Base-by-base conservation (phyloP, 345 rosid genomes). In the Gossypium anomalum region DNA sequence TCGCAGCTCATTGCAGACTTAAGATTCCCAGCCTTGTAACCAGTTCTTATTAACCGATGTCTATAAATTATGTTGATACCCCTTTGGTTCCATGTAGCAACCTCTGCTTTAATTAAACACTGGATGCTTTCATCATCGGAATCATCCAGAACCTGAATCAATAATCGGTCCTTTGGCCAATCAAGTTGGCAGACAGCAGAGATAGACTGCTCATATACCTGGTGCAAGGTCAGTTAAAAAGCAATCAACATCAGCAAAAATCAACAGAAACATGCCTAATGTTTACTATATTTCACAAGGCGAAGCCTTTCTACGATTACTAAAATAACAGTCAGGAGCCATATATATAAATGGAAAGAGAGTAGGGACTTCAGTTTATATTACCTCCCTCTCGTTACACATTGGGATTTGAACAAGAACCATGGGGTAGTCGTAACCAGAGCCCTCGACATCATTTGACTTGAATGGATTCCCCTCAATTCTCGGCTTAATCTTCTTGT, bases 11-110 rank as follows among this genome's bases (percentile, higher is more conserved):
- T 89, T 16, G 97, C 94, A 5, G 97, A 92, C 75, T 89, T 92
- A 76, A 92, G 97, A 85, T 92, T 92, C 71, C 97, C 97, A 73
- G 97, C 97, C 85, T 92, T 92, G 67, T 92, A 92, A 76, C 94
- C 97, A 4, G 94, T 92, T 81, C 97, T 84, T 74, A 87, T 81
- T 78, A 85, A 74, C 7, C 97, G 92, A 78, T 89, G 97, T 61
- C 87, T 75, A 73, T 92, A 92, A 75, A 87, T 81, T 80, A 92
- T 89, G 82, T 86, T 87, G 72, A 92, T 70, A 64, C 91, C 94
- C 83, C 78, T 87, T 76, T 89, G 93, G 63, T 78, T 88, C 97
- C 94, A 92, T 72, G 79, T 84, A 20, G 80, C 55, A 75, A 89
- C 92, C 78, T 92, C 93, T 60, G 77, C 88, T 81, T 81, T 85